Conservation (phyloP, 1,284 basidiomycete species). For the Moniliophthora roreri region DNA sequence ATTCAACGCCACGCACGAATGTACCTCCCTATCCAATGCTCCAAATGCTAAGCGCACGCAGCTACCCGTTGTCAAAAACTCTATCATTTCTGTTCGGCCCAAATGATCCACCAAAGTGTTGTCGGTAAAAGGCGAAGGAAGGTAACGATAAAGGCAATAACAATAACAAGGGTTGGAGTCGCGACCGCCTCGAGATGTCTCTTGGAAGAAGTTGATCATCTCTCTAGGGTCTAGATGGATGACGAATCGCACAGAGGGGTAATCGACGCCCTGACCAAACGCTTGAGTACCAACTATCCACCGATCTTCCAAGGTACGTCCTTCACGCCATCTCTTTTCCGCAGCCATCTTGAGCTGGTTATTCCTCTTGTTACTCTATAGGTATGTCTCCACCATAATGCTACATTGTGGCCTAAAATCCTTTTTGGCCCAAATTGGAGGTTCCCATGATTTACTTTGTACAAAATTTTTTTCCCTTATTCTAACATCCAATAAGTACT, state of each 20-base stretch:
- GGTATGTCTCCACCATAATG: no score
- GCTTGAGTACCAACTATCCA: constrained; percentile 14
- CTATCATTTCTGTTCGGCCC: constrained; percentile 3
- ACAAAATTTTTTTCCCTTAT: no score
- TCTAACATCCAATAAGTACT: no score
- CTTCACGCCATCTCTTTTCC: constrained; percentile 4
- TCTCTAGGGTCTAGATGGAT: constrained; percentile 7
- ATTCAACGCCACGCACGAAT: constrained; percentile 9
- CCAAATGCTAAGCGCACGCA: constrained; percentile 8
- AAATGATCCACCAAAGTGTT: neutral
- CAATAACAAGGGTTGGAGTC: neutral
- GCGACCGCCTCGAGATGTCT: constrained; percentile 7
- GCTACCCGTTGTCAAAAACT: neutral
- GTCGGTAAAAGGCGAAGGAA: neutral
- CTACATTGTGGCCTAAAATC: no score
- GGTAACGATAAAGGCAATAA: neutral
- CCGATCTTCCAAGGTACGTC: neutral
- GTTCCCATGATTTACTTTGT: no score
- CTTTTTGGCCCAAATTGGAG: no score
- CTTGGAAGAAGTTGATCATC: constrained; percentile 9
- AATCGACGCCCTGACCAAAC: constrained; percentile 15
- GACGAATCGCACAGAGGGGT: constrained; percentile 4
- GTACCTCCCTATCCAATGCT: constrained; percentile 1
- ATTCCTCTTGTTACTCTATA: constrained; percentile 1
- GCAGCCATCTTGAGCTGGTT: neutral